These are phyloP conservation scores for Tritrichomonas musculus DNA, from an alignment of 208 protist species.

Conservation along the genomic window DNA sequence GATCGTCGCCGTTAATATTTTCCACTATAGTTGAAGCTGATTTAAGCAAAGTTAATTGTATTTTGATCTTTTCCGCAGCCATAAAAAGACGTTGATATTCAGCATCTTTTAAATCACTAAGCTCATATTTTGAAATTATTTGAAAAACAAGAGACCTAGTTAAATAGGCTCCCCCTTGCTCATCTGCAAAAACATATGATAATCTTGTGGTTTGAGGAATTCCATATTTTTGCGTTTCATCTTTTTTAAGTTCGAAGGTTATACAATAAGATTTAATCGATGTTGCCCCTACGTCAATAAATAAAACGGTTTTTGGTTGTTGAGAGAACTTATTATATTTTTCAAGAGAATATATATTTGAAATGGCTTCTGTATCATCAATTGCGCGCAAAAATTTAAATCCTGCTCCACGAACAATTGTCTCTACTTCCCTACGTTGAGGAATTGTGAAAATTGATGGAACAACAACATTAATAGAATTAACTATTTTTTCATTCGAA, in stretches of 20 bases:
- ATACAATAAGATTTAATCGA: neutral
- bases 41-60: neutral
- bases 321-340: neutral
- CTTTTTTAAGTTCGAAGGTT: neutral
- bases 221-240: neutral
- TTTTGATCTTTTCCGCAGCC: neutral
- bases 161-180: neutral
- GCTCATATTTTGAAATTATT: neutral
- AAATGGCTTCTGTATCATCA: neutral
- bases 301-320: constrained; percentile 18
- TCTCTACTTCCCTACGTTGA: neutral
- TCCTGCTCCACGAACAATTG: neutral
- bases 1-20: neutral
- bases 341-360: neutral
- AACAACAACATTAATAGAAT: neutral
- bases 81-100: neutral
- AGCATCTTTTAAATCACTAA: neutral
- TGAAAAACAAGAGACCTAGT: neutral
- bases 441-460: neutral
- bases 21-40: neutral
- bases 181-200: neutral
- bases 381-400: neutral
- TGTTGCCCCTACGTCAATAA: constrained; percentile 10
- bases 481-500: neutral
- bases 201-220: neutral